Percentiles rank a stretch among this genome's conserved stretches.
These are phyloP conservation scores for Musa troglodytarum DNA, from an alignment of 176 grass and related monocot species.

Conservation along the genomic window DNA sequence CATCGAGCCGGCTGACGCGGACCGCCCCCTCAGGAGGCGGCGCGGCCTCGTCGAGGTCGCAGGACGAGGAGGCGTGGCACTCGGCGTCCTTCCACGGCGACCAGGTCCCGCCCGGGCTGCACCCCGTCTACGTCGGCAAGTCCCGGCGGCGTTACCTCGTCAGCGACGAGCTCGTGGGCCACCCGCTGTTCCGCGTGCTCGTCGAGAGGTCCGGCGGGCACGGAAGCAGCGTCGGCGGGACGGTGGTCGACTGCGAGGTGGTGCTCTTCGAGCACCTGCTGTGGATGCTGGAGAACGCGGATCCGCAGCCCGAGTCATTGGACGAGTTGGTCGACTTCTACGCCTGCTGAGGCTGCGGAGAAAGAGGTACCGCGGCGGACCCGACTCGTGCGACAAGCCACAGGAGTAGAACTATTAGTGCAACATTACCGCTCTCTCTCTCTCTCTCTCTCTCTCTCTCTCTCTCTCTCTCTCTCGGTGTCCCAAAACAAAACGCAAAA, in stretches of 20 bases:
- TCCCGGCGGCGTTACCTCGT: slow-evolving; percentile 87
- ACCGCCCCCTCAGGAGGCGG: not conserved
- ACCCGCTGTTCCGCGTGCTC: slow-evolving; percentile 60
- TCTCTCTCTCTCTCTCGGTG: not conserved
- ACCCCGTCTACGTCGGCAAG: slow-evolving; percentile 91
- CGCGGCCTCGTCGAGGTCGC: not conserved
- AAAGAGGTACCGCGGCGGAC: not conserved
- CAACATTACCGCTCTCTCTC: not conserved
- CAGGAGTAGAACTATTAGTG: not conserved
- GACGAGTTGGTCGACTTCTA: slow-evolving; percentile 97
- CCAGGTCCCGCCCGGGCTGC: slow-evolving; percentile 51
- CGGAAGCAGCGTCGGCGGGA: slow-evolving; percentile 3
- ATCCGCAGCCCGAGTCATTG: slow-evolving; percentile 70
- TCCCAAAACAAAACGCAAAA: not conserved
- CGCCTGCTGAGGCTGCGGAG: slow-evolving; percentile 7
- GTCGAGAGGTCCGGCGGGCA: slow-evolving; percentile 13
- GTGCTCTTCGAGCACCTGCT: slow-evolving; percentile 96
- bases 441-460: too few species aligned
- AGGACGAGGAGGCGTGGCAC: slow-evolving; percentile 12
- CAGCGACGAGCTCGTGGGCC: slow-evolving; percentile 53
- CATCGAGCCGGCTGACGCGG: slow-evolving; percentile 49
- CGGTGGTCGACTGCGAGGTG: slow-evolving; percentile 67
- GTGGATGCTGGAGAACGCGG: slow-evolving; percentile 96
- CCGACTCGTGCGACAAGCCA: not conserved
- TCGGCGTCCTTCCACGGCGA: slow-evolving; percentile 58